Evolutionary conservation across 2,329 filamentous ascomycete species (phyloP), one percentile per base, ranked within the genome.

Genomic region (Sclerotinia nivalis): DNA sequence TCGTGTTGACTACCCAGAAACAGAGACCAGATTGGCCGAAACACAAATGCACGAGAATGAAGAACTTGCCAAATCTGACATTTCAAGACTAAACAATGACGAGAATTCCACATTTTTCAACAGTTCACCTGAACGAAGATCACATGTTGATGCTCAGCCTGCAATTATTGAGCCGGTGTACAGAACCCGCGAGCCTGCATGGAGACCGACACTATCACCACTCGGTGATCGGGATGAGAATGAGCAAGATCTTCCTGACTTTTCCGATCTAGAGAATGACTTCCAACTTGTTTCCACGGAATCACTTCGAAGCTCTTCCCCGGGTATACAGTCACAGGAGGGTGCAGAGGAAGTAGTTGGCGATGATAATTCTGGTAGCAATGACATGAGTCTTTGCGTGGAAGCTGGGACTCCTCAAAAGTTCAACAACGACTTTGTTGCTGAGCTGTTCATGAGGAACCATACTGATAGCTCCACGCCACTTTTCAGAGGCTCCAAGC

Each of bases 21-120:
- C 60, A 72, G 54, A 69, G 58, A 45, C 22, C 37, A 28, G 68
- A 67, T 65, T 49, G 66, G 54, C 54, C 66, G 3, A 66, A 72
- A 47, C 22, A 37, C 13, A 69, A 47, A 20, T 40, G 15, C 47
- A 12, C 28, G 50, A 34, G 34, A 25, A n/a, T n/a, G 55, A 49
- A 59, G 45, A 58, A 9, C 31, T 37, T 22, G 22, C 49, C n/a
- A 37, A 43, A 2, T 25, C 37, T 12, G 60, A 47, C 8, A 28
- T 65, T n/a, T 43, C 34, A 28, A 22, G n/a, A n/a, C 13, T 58
- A 47, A 50, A 49, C 15, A n/a, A 45, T 47, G 22, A 43, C 28
- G 58, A 64, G 8, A 40, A 31, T 31, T 56, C 58, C 31, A 31
- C 45, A 20, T 31, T 62, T 22, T 10, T 5, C 15, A 54, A 62